Conservation (phyloP, 164 flowering plant species). For the Saururus chinensis region DNA sequence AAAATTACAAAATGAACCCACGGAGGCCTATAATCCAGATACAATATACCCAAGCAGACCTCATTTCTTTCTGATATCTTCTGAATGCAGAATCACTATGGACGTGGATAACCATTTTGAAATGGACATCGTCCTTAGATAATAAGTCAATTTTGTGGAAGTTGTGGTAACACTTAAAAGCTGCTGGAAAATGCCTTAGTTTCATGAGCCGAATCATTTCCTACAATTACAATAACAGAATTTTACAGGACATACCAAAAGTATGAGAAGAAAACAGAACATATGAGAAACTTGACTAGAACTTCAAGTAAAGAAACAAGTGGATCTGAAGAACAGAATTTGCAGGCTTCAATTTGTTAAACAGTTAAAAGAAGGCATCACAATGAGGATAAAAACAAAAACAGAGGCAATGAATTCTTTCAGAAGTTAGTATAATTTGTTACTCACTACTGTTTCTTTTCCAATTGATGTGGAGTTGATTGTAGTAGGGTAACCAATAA, state of each 20-base stretch:
- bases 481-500: no score
- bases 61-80: constrained; percentile 90
- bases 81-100: constrained; percentile 77
- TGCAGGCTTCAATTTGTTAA: neutral
- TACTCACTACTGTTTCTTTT: no score
- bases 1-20: neutral
- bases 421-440: no score
- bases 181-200: constrained; percentile 67
- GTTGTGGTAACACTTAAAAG: constrained; percentile 79
- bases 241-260: no score
- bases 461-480: no score
- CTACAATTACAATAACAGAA: no score
- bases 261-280: no score
- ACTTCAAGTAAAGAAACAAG: no score
- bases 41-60: constrained; percentile 24
- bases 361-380: no score
- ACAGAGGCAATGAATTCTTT: no score
- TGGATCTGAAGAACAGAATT: neutral
- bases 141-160: constrained; percentile 48
- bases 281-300: no score
- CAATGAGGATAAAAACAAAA: no score
- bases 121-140: constrained; percentile 54
- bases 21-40: neutral
- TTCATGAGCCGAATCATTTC: constrained; percentile 51
- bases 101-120: constrained; percentile 89